Conservation (phyloP, 192 early-diverging fungal genomes). For the Dissophora ornata region DNA sequence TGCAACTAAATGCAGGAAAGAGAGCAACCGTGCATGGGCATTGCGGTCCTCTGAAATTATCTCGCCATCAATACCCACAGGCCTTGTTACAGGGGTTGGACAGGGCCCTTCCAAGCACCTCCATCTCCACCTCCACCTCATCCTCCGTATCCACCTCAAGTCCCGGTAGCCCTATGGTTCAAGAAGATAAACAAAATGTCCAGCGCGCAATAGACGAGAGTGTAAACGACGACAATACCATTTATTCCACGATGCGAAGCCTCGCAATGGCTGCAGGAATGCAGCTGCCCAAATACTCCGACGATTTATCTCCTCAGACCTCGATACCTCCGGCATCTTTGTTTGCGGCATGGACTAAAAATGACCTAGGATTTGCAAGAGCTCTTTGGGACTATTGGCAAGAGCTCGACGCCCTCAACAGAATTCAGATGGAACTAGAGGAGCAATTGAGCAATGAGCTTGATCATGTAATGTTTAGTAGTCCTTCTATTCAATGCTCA, state of each 20-base stretch:
- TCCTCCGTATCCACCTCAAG: too few relatives aligned
- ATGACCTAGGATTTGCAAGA: constrained; percentile 9
- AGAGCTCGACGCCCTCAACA: constrained; percentile 11
- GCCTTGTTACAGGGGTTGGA: constrained; percentile 1
- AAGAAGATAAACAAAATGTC: too few relatives aligned
- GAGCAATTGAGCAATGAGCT: not conserved
- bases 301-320: not conserved
- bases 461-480: too few relatives aligned
- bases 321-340: constrained; percentile 2
- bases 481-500: not conserved
- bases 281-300: not conserved
- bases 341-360: constrained; percentile 3
- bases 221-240: not conserved
- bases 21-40: not conserved
- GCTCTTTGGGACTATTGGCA: constrained; percentile 26
- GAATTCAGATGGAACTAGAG: constrained; percentile 16
- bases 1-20: not conserved
- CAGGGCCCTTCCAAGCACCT: not conserved
- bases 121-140: not conserved
- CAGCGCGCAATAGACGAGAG: too few relatives aligned
- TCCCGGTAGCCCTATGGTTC: too few relatives aligned
- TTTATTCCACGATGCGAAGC: not conserved
- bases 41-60: not conserved
- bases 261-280: not conserved
- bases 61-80: constrained; percentile 5